Base-by-base conservation (phyloP, 2,329 filamentous ascomycete genomes). In the Ascochyta lentis region DNA sequence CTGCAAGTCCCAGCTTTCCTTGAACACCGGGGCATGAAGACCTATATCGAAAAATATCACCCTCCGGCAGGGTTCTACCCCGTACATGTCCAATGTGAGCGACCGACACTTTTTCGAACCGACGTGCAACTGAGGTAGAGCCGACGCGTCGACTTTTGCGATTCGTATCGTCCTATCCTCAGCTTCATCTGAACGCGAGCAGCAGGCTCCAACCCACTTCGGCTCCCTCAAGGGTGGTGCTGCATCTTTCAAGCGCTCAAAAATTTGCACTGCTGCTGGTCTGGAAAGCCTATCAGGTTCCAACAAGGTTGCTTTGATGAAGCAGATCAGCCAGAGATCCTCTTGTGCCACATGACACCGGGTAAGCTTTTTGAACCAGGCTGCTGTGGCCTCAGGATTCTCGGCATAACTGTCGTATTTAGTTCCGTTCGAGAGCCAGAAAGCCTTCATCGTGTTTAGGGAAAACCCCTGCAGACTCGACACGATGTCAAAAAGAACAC, bases 401-500 rank as follows among this genome's bases (percentile, higher is more conserved):
- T 48, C 39, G 3, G 64, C 47, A 35, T 55, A 67, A 19, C 60
- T 67, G 16, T 47, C n/a, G 16, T 56, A 40, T 2, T 50, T 39
- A 13, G 54, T 58, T 1, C 63, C 64, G 7, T 34, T 56, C n/a
- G 23, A 22, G 26, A 44, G 46, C 59, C 59, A 67, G 35, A 49
- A 47, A 5, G 34, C 15, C 16, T 57, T 54, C 31, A 60, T 15
- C 1, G 3, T 33, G 22, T 6, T 31, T 29, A 1, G 61, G 41
- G 29, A 15, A 13, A 31, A 31, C 29, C 29, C 2, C 23, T 42
- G 22, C 46, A 10, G 3, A 54, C 51, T 35, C 8, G 64, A 64
- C 4, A 64, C 12, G 22, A 65, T 65, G 12, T 67, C 64, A 6
- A 47, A 10, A 6, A 65, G 40, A 0, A 67, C 42, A 40, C 60